phyloP scores from a whole-genome alignment of 164 flowering plant species.

The Protea cynaroides region DNA sequence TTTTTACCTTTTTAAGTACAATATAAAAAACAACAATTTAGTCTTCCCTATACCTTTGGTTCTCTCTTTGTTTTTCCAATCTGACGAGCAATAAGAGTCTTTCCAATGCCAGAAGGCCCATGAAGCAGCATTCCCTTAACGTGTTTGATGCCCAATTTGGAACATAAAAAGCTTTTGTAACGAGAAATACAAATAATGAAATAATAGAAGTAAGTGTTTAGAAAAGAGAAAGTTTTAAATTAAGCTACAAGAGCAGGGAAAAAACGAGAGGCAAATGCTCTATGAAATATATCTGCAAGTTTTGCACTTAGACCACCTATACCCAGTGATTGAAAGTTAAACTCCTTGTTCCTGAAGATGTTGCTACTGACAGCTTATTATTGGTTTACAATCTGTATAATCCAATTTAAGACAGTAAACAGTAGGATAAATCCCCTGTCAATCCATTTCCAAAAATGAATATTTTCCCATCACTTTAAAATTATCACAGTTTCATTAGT shows the following conservation, averaged over 20 bases:
- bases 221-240: not conserved
- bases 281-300: slow-evolving; percentile 94
- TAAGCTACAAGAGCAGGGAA: slow-evolving; percentile 85
- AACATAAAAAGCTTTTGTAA: slow-evolving; percentile 17
- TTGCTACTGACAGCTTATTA: slow-evolving; percentile 91
- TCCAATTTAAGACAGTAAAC: not conserved
- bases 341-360: slow-evolving; percentile 86
- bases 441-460: too few species aligned
- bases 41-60: slow-evolving; percentile 86
- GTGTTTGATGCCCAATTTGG: slow-evolving; percentile 92
- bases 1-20: too few species aligned
- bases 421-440: too few species aligned
- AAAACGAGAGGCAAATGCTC: slow-evolving; percentile 99
- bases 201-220: not conserved
- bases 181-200: not conserved
- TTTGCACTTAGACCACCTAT: too few species aligned
- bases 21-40: too few species aligned
- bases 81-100: slow-evolving; percentile 97
- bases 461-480: too few species aligned
- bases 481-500: slow-evolving; percentile 1
- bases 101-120: slow-evolving; percentile 99
- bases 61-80: slow-evolving; percentile 93
- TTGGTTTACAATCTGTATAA: slow-evolving; percentile 82
- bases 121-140: slow-evolving; percentile 97
- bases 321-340: slow-evolving; percentile 82